Conservation (phyloP, 106 monocot genomes). For the Platanthera guangdongensis region DNA sequence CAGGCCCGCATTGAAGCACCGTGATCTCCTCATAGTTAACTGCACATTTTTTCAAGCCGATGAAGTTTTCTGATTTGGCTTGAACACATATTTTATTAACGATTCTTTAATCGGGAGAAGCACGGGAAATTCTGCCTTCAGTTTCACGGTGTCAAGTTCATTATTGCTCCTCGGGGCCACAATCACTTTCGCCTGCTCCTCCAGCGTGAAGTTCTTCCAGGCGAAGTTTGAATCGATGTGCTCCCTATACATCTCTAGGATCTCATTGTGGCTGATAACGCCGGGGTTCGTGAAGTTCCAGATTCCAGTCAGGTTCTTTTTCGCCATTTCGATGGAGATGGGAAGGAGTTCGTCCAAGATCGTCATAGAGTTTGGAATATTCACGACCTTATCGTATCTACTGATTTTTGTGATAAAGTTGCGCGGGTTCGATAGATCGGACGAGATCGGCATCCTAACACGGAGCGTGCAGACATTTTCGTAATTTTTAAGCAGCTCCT, state of each 20-base stretch:
- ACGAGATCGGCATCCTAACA: slow-evolving; percentile 64
- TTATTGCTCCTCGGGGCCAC: slow-evolving; percentile 62
- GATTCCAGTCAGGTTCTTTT: slow-evolving; percentile 57
- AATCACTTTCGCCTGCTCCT: slow-evolving; percentile 59
- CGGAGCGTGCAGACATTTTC: slow-evolving; percentile 58
- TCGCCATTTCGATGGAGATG: slow-evolving; percentile 65
- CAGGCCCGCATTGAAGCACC: no score
- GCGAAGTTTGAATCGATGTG: slow-evolving; percentile 52
- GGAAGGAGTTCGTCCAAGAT: slow-evolving; percentile 53
- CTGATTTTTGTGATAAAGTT: slow-evolving; percentile 59
- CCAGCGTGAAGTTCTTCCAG: slow-evolving; percentile 55
- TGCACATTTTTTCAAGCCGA: slow-evolving; percentile 12
- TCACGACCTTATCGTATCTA: slow-evolving; percentile 50
- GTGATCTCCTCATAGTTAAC: no score
- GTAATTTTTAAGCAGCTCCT: slow-evolving; percentile 53
- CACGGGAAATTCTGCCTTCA: slow-evolving; percentile 45
- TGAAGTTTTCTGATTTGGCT: slow-evolving; percentile 47
- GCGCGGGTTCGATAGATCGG: slow-evolving; percentile 49
- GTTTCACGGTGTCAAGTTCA: slow-evolving; percentile 33
- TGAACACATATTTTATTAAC: slow-evolving; percentile 38
- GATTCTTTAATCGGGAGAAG: slow-evolving; percentile 47
- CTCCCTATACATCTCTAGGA: slow-evolving; percentile 51
- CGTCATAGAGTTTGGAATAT: slow-evolving; percentile 63
- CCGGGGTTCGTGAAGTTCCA: slow-evolving; percentile 71
- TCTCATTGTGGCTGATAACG: slow-evolving; percentile 52